Percentiles rank a stretch among this genome's conserved stretches.
Evolutionary conservation across 805 yeast species (phyloP).

Genomic region (Yamadazyma tumulicola): DNA sequence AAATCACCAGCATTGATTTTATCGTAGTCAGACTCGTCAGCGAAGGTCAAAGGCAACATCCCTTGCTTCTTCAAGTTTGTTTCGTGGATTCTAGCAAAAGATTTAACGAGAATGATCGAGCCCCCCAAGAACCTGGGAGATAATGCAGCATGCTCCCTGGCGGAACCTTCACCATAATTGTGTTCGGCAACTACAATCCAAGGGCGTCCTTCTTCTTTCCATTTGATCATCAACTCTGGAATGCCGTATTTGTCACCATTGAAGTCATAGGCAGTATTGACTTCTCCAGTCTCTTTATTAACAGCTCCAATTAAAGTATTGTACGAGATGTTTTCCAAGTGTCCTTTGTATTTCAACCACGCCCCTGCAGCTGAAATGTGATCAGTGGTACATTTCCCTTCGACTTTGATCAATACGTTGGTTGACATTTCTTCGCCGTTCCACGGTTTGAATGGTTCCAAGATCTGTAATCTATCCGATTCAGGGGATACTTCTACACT

Average conservation of each 20-base stretch:
- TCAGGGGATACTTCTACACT: conserved; percentile 71
- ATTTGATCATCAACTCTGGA: conserved; percentile 95
- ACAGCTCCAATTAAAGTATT: conserved; percentile 97
- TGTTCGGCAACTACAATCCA: conserved; percentile 98
- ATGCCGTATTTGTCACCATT: conserved; percentile 76
- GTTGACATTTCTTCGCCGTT: conserved; percentile 77
- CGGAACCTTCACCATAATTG: conserved; percentile 98
- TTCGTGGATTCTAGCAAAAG: conserved; percentile 98
- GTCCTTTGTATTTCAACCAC: conserved; percentile 98
- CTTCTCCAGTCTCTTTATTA: conserved; percentile 95
- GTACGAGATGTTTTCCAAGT: conserved; percentile 89
- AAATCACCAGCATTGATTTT: conserved; percentile 71
- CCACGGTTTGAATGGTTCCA: conserved; percentile 89
- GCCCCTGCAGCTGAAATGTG: conserved; percentile 99
- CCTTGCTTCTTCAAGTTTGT: conserved; percentile 98
- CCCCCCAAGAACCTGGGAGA: conserved; percentile 96
- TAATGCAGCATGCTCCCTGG: conserved; percentile 97
- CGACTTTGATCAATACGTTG: conserved; percentile 80
- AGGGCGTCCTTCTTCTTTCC: conserved; percentile 81
- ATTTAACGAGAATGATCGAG: conserved; percentile 78
- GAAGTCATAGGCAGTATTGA: conserved; percentile 82
- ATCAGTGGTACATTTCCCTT: conserved; percentile 98
- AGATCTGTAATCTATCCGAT: conserved; percentile 87
- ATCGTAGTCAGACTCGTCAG: conserved; percentile 86
- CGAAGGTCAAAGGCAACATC: conserved; percentile 91